Evolutionary conservation across 495 filamentous ascomycete species (phyloP).

Genomic region (Staphylotrichum tortipilum): DNA sequence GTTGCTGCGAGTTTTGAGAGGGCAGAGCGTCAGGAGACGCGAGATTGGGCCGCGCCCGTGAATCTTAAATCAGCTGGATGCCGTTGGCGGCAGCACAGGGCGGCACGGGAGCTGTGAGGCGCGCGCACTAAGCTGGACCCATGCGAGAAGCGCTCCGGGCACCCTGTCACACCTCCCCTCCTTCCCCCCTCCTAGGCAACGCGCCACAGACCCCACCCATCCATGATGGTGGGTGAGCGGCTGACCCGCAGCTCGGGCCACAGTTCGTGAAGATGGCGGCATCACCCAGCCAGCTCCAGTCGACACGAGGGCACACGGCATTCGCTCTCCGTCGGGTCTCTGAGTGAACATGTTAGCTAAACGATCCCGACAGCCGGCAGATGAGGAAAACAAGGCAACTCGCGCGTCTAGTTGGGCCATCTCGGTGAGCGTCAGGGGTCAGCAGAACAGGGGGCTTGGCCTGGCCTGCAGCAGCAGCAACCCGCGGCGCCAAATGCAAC

Average conservation of each 20-base stretch:
- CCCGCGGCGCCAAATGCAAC: too few species aligned
- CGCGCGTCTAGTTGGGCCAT: too few species aligned
- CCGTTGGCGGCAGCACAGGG: conserved; percentile 3
- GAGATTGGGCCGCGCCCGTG: background rate
- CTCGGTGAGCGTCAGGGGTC: too few species aligned
- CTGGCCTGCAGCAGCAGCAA: too few species aligned
- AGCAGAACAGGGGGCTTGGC: too few species aligned
- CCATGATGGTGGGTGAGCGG: conserved; percentile 2
- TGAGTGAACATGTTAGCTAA: too few species aligned
- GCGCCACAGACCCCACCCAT: conserved; percentile 2
- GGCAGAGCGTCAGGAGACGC: background rate
- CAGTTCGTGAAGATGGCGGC: background rate
- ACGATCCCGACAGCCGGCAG: too few species aligned
- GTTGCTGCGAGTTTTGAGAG: background rate
- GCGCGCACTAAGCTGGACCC: too few species aligned
- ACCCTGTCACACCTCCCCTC: too few species aligned
- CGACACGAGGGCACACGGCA: background rate
- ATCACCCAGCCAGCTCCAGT: background rate
- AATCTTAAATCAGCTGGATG: conserved; percentile 4
- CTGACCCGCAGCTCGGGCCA: background rate
- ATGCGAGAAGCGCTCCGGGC: too few species aligned
- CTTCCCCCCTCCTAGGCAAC: background rate
- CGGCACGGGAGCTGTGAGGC: conserved; percentile 7
- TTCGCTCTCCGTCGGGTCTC: background rate
- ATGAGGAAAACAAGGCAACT: too few species aligned